These are phyloP conservation scores for Fusarium neocosmosporiellum DNA, from an alignment of 2,329 filamentous ascomycete genomes.

Conservation along the genomic window DNA sequence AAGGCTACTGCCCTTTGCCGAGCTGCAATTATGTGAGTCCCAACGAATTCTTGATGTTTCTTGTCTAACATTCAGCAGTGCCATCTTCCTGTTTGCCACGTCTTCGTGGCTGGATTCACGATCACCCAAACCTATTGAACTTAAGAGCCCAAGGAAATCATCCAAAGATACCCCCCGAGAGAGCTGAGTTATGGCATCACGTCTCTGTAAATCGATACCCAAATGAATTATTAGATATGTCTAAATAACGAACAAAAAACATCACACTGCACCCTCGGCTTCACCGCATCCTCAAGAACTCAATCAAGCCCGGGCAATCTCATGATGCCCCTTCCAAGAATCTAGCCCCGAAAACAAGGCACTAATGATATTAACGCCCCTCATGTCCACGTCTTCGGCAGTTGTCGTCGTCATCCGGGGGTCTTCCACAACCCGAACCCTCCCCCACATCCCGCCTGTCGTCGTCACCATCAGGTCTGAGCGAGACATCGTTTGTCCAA, in stretches of 20 bases:
- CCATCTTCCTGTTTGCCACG: constrained; percentile 29
- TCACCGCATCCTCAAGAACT: not conserved
- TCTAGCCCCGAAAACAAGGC: not conserved
- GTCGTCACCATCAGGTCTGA: not conserved
- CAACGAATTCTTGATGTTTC: too few species aligned
- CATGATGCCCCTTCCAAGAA: not conserved
- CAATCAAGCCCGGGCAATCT: not conserved
- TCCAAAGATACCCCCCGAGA: not conserved
- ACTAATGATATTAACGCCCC: not conserved
- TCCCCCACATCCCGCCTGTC: not conserved
- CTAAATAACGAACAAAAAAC: not conserved
- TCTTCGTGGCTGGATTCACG: constrained; percentile 28
- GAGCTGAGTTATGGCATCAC: not conserved
- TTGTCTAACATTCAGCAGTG: constrained; percentile 12
- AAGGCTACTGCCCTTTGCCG: constrained; percentile 32
- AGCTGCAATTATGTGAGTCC: constrained; percentile 28
- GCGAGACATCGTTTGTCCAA: not conserved
- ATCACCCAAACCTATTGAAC: not conserved
- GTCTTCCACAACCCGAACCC: not conserved
- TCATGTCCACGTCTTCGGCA: not conserved
- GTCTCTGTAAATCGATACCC: not conserved
- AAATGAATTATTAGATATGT: not conserved
- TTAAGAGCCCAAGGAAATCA: not conserved
- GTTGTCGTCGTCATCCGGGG: not conserved
- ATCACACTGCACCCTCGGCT: not conserved